These are phyloP conservation scores for Exophiala aquamarina DNA, from an alignment of 2,329 filamentous ascomycete species.

Conservation along the genomic window DNA sequence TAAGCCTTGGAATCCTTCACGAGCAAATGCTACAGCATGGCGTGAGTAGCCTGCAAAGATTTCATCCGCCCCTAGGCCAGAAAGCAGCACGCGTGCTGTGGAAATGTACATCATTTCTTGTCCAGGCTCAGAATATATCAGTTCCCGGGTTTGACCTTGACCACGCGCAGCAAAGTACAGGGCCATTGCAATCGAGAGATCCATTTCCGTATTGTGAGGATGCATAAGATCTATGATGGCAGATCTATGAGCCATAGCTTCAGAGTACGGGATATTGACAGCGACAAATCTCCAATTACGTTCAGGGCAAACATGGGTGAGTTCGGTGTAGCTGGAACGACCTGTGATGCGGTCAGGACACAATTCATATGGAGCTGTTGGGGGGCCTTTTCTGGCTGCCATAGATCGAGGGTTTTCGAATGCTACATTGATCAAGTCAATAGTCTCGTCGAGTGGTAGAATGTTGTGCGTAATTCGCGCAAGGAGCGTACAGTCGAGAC, in stretches of 20 bases:
- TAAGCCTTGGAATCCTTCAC: slow-evolving; percentile 68
- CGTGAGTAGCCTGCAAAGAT: slow-evolving; percentile 91
- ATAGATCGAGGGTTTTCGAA: slow-evolving; percentile 87
- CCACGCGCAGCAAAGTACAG: slow-evolving; percentile 94
- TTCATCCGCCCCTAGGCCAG: slow-evolving; percentile 92
- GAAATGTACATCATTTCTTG: slow-evolving; percentile 57
- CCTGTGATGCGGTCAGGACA: slow-evolving; percentile 92
- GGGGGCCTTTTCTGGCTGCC: slow-evolving; percentile 47
- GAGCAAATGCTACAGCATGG: slow-evolving; percentile 73
- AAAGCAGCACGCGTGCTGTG: slow-evolving; percentile 78
- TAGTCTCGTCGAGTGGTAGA: slow-evolving; percentile 64
- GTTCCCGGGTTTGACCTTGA: too few relatives aligned
- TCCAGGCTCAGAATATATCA: too few relatives aligned
- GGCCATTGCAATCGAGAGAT: slow-evolving; percentile 87
- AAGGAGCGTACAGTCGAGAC: slow-evolving; percentile 86
- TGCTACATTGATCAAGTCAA: slow-evolving; percentile 92
- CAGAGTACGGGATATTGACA: slow-evolving; percentile 77
- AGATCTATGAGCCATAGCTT: slow-evolving; percentile 67
- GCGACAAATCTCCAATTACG: slow-evolving; percentile 79
- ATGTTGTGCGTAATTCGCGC: slow-evolving; percentile 78
- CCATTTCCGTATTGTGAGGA: slow-evolving; percentile 98
- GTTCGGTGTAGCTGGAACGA: slow-evolving; percentile 73
- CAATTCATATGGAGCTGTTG: slow-evolving; percentile 65
- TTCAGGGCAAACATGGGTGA: slow-evolving; percentile 65
- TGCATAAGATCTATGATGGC: slow-evolving; percentile 76